Evolutionary conservation across 768 basidiomycete species (phyloP).

Genomic region (Cyclocybe aegerita): DNA sequence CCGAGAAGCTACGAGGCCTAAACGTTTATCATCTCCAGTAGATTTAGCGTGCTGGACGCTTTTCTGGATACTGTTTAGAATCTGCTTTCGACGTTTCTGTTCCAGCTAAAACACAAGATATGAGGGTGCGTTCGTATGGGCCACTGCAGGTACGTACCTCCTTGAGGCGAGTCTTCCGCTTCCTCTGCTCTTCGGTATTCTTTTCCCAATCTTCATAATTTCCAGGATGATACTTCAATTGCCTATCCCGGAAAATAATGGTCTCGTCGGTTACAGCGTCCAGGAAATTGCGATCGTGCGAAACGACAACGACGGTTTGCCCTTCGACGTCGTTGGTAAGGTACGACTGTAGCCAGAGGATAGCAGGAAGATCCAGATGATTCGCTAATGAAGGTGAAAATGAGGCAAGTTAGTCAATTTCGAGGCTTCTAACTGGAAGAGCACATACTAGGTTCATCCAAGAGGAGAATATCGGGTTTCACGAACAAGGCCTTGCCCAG

Average conservation of each 20-base stretch:
- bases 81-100: slow-evolving; percentile 36
- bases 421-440: neutral
- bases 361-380: slow-evolving; percentile 52
- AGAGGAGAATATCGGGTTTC: slow-evolving; percentile 52
- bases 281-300: slow-evolving; percentile 66
- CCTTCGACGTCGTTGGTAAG: slow-evolving; percentile 36
- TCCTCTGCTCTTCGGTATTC: slow-evolving; percentile 43
- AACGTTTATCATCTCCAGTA: slow-evolving; percentile 62
- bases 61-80: slow-evolving; percentile 55
- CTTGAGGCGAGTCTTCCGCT: slow-evolving; percentile 42
- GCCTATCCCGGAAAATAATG: slow-evolving; percentile 54
- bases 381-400: slow-evolving; percentile 26
- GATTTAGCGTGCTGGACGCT: slow-evolving; percentile 50
- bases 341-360: slow-evolving; percentile 54
- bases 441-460: slow-evolving; percentile 52
- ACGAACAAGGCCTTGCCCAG: slow-evolving; percentile 60
- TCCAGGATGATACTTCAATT: slow-evolving; percentile 56
- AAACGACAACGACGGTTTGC: slow-evolving; percentile 58
- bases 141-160: slow-evolving; percentile 22
- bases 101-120: slow-evolving; percentile 20
- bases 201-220: slow-evolving; percentile 51
- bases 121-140: neutral
- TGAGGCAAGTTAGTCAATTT: neutral
- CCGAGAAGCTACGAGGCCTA: slow-evolving; percentile 50
- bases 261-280: slow-evolving; percentile 60